A percentile compares a stretch with the other conserved stretches of the same genome.
Evolutionary conservation across 2,329 filamentous ascomycete genomes (phyloP).

Genomic region (Aspergillus glaucus): DNA sequence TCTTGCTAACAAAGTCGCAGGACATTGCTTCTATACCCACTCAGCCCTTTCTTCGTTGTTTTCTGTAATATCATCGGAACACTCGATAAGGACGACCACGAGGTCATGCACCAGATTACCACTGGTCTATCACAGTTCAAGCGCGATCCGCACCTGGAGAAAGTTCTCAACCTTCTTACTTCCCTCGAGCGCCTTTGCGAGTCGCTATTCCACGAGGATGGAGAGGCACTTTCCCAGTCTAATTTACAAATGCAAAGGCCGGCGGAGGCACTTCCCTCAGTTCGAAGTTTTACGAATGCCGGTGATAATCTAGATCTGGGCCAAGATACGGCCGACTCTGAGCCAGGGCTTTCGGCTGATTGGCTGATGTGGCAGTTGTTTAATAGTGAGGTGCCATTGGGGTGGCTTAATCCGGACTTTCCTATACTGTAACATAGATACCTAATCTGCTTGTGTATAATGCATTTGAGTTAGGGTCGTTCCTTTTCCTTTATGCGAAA

Average conservation of each 20-base stretch:
- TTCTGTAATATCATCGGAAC: conserved; percentile 8
- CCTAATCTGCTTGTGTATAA: too few species aligned
- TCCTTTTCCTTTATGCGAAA: too few species aligned
- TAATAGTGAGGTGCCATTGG: conserved; percentile 5
- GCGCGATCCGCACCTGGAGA: not conserved
- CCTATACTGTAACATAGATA: not conserved
- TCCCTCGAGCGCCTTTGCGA: not conserved
- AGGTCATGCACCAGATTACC: conserved; percentile 1
- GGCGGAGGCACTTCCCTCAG: not conserved
- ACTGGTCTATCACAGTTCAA: not conserved
- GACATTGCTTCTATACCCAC: conserved; percentile 6
- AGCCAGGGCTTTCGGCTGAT: not conserved
- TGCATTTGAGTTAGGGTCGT: too few species aligned
- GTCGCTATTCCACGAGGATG: not conserved
- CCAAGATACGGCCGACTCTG: not conserved
- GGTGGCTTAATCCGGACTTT: not conserved
- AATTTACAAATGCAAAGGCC: not conserved
- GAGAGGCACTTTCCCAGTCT: not conserved
- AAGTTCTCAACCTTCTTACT: not conserved
- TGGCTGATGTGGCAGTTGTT: conserved; percentile 9
- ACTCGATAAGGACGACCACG: conserved; percentile 1
- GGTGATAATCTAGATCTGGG: not conserved
- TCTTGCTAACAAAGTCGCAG: not conserved
- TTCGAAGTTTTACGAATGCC: not conserved
- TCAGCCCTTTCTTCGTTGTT: conserved; percentile 7